Base-by-base conservation (phyloP, 129 eudicot species). In the Glebionis coronaria region DNA sequence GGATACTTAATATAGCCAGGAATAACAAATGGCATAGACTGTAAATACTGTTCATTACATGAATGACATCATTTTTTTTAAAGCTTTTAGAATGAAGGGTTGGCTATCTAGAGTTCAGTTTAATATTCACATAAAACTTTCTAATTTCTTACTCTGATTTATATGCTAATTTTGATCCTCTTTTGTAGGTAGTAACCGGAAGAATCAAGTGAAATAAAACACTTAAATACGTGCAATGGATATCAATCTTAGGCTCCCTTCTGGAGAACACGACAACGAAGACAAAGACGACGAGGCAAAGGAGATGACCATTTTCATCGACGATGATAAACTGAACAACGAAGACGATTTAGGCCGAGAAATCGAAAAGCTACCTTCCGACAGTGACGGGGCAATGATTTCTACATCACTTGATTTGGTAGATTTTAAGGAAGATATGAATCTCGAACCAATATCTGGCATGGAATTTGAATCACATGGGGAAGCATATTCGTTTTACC, bases 391-490 rank as follows among this genome's bases (percentile, higher is more conserved):
- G 44, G 79, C 58, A 54, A 12, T 75, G 27, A 70, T 77, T 74
- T 82, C 91, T 52, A 71, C 80, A 12, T 49, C 80, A 23, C 3
- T 49, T 15, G 83, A 82, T 78, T 78, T 90, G 72, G 74, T 67
- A 50, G 91, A 81, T 9, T 81, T 45, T 67, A 84, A 88, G 29
- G 96, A 84, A 40, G 90, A 86, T 64, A 78, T 82, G 64, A 82
- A 85, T 63, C 90, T 89, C 5, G 99, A 93, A 73, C 99, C 99
- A 9, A 81, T 89, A 53, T 66, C 92, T 45, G 99, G 97, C 21
- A 89, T 89, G 97, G 99, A 93, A 77, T 93, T 93, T 76, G 91
- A 74, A 61, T 88, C 96, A n/a, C 91, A 88, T 18, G 97, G 85
- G 68, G 97, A 84, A 21, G 98, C 97, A 28, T 93, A 88, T 79